Conservation (phyloP, 768 basidiomycete genomes). For the Naganishia antarctica region DNA sequence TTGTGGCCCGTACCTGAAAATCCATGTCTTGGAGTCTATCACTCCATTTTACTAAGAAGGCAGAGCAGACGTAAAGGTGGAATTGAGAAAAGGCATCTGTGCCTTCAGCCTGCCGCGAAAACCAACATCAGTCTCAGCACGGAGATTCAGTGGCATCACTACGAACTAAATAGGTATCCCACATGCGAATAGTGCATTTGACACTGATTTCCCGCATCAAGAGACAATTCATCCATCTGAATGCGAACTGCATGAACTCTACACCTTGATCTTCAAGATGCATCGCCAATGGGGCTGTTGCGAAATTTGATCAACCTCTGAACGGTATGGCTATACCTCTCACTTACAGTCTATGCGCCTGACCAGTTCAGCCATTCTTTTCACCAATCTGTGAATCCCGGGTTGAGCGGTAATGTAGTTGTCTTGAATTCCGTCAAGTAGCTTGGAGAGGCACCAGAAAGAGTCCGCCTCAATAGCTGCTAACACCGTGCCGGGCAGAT, state of each 20-base stretch:
- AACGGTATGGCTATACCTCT: not conserved
- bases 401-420: conserved; percentile 97
- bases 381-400: conserved; percentile 88
- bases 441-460: conserved; percentile 94
- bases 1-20: conserved; percentile 94
- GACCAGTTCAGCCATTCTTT: conserved; percentile 89
- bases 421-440: conserved; percentile 95
- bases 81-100: conserved; percentile 98
- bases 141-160: not conserved
- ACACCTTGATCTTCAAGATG: conserved; percentile 88
- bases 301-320: not conserved
- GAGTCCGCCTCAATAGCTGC: conserved; percentile 92
- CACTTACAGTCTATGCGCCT: conserved; percentile 49
- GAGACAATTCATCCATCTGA: conserved; percentile 99
- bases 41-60: conserved; percentile 93
- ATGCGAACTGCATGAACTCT: conserved; percentile 99
- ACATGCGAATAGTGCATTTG: conserved; percentile 95
- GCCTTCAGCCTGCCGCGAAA: conserved; percentile 72
- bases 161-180: conserved; percentile 95
- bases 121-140: not conserved
- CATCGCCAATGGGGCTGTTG: conserved; percentile 69
- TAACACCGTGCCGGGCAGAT: conserved; percentile 65
- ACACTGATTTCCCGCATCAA: conserved; percentile 98
- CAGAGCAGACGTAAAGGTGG: conserved; percentile 95
- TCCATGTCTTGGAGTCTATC: conserved; percentile 92